Percentiles rank a stretch among this genome's conserved stretches.
Evolutionary conservation across 1,139 yeast species (phyloP).

Genomic region (Scheffersomyces parashehatae): DNA sequence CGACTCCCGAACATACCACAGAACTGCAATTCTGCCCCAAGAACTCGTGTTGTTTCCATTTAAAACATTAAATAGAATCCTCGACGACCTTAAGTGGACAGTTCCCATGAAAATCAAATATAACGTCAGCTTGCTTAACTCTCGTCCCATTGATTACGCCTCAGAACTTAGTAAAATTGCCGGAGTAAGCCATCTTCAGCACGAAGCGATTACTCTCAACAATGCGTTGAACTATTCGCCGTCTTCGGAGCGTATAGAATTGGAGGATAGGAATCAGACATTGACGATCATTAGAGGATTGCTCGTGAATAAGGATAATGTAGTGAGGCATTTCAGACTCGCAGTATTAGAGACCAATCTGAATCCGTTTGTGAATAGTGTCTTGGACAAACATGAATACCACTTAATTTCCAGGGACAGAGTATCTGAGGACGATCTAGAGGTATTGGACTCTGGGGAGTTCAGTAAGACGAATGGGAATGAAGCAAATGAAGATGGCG

Average conservation of each 20-base stretch:
- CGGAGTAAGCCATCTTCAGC: conserved; percentile 10
- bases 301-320: conserved; percentile 18
- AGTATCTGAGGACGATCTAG: conserved; percentile 30
- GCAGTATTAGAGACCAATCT: conserved; percentile 26
- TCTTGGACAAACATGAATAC: conserved; percentile 36
- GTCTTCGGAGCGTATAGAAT: conserved; percentile 22
- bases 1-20: background rate
- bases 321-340: conserved; percentile 35
- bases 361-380: conserved; percentile 21
- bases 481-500: too few relatives aligned
- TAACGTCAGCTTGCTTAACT: conserved; percentile 26
- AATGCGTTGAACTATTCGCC: conserved; percentile 34
- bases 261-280: conserved; percentile 21
- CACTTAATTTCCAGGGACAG: conserved; percentile 29
- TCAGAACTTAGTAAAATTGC: conserved; percentile 24
- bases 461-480: too few relatives aligned
- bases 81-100: conserved; percentile 62
- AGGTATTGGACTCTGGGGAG: conserved; percentile 6
- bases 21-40: background rate
- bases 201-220: conserved; percentile 32
- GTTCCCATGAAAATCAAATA: conserved; percentile 23
- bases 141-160: conserved; percentile 38
- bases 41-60: conserved; percentile 31
- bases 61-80: conserved; percentile 65
- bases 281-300: conserved; percentile 37